phyloP scores from a whole-genome alignment of 805 yeast genomes.

The Hermanozyma aechmeae region DNA sequence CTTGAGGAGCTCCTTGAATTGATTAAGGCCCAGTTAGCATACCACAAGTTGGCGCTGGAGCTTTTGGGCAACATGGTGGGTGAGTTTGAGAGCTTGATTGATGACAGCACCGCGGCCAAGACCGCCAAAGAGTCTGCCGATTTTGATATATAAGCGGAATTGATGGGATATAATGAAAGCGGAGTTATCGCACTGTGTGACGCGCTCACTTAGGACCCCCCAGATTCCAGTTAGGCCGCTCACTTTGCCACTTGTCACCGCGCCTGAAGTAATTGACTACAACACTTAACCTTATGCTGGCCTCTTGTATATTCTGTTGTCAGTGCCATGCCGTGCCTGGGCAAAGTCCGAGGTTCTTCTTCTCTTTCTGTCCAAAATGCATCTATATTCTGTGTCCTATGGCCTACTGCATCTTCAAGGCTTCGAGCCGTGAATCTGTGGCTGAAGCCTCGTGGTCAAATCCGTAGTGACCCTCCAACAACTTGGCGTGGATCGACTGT shows the following conservation, averaged over 20 bases:
- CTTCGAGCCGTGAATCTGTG: slow-evolving; percentile 9
- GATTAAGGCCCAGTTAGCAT: slow-evolving; percentile 71
- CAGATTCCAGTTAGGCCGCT: too few relatives aligned
- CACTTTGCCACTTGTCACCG: too few relatives aligned
- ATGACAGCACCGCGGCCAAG: slow-evolving; percentile 26
- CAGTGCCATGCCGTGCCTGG: too few relatives aligned
- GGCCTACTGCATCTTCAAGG: slow-evolving; percentile 8
- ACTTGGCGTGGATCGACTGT: slow-evolving; percentile 70
- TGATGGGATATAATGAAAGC: background rate
- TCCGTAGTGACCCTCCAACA: slow-evolving; percentile 41
- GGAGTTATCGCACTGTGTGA: background rate
- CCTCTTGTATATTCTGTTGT: background rate
- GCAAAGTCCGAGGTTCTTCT: too few relatives aligned
- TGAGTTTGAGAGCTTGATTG: slow-evolving; percentile 51
- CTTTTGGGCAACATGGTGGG: slow-evolving; percentile 56
- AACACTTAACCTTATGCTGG: background rate
- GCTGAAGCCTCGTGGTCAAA: slow-evolving; percentile 10
- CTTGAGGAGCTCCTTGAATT: slow-evolving; percentile 59
- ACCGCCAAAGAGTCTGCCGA: slow-evolving; percentile 13
- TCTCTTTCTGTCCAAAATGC: too few relatives aligned
- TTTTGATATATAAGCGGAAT: slow-evolving; percentile 13
- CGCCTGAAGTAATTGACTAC: slow-evolving; percentile 2
- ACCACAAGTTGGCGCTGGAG: slow-evolving; percentile 67
- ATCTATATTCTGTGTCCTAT: too few relatives aligned
- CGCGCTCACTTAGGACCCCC: background rate